Evolutionary conservation across 352 stramenopile species (phyloP).

Genomic region (Aphanomyces cochlioides): DNA sequence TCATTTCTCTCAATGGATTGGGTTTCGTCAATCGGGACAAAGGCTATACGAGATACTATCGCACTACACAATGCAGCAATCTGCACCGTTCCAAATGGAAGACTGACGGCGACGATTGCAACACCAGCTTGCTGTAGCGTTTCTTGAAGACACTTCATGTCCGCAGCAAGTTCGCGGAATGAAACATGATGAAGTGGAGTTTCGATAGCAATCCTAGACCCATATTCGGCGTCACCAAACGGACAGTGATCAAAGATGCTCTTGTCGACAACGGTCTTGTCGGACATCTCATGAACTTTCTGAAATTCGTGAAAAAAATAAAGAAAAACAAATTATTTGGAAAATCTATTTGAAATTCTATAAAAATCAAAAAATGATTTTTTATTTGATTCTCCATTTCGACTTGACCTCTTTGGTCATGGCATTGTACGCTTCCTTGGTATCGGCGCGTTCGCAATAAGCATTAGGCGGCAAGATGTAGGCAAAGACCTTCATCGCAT

Average conservation of each 20-base stretch:
- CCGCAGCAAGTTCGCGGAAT: background rate
- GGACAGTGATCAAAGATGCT: background rate
- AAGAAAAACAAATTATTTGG: background rate
- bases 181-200: background rate
- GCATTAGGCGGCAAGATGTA: conserved; percentile 67
- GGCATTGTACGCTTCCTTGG: conserved; percentile 60
- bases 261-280: no score
- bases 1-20: background rate
- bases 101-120: background rate
- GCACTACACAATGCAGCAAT: conserved; percentile 3
- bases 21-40: conserved; percentile 19
- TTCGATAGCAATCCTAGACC: background rate
- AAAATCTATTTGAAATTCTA: background rate
- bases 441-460: conserved; percentile 79
- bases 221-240: background rate
- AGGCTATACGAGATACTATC: background rate
- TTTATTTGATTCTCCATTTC: conserved; percentile 23
- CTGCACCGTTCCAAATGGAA: conserved; percentile 15
- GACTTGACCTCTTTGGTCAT: conserved; percentile 74
- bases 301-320: background rate
- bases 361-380: background rate
- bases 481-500: conserved; percentile 70
- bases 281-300: no score
- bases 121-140: background rate
- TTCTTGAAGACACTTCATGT: background rate